Evolutionary conservation across 805 yeast species (phyloP), one percentile per base, ranked within the genome.

Genomic region (Metschnikowia gelsemii): DNA sequence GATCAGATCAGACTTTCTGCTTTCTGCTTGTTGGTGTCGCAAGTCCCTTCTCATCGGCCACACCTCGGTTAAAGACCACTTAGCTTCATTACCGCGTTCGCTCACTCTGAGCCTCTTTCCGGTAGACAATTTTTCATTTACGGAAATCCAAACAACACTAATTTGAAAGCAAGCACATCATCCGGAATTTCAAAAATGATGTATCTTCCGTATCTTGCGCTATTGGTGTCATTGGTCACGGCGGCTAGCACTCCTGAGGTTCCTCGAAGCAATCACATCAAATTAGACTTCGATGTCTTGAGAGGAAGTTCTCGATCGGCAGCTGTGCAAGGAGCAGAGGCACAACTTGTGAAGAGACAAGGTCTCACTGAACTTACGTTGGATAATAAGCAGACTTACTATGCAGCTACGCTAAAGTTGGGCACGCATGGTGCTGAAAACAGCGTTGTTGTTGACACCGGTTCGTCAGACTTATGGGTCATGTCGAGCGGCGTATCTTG

Each of bases 401-500:
- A 50, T 36, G 33, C 35, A 16, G 38, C 46, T 25, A 37, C 38
- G n/a, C n/a, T 47, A 3, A 22, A 25, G 30, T 8, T 50, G 19
- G 54, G 54, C 14, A 34, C 50, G 9, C 30, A 45, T 14, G 34
- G 33, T n/a, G 47, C 43, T 33, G 18, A 22, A 11, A 59, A 56
- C 11, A 55, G 55, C 13, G 69, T 66, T 3, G 55, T 67, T 47
- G 59, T 68, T 6, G 74, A 68, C 45, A 68, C 74, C 14, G 74
- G 74, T 7, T 66, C 72, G 5, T 63, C 71, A 9, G 74, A 68
- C 47, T 60, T 68, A 46, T 68, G 74, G 74, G 58, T 68, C 27
- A 65, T 64, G 67, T 48, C 64, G 20, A 37, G 35, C 17, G 30
- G 27, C 23, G 32, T 33, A 2, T 19, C 30, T 1, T 34, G 37